Evolutionary conservation across 495 filamentous ascomycete genomes (phyloP).

Genomic region (Trichoderma erinaceum): DNA sequence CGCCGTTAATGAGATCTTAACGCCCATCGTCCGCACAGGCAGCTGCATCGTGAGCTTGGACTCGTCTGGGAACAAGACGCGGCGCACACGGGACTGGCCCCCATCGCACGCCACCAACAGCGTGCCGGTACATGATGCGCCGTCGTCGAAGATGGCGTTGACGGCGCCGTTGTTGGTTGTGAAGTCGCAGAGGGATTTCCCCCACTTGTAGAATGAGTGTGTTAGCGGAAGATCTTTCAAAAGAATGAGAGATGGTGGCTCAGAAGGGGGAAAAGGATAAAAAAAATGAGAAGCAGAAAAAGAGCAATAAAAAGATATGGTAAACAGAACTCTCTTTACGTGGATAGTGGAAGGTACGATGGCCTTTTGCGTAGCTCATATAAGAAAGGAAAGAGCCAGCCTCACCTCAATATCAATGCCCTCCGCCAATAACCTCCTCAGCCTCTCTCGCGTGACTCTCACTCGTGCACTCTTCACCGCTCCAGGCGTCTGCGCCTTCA

Average conservation of each 20-base stretch:
- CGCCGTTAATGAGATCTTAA: slow-evolving; percentile 25
- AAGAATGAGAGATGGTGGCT: not conserved
- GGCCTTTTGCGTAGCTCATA: no score
- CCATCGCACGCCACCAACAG: slow-evolving; percentile 32
- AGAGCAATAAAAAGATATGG: not conserved
- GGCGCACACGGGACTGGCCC: slow-evolving; percentile 25
- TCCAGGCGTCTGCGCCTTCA: slow-evolving; percentile 33
- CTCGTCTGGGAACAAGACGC: slow-evolving; percentile 23
- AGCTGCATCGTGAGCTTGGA: slow-evolving; percentile 18
- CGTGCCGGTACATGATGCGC: slow-evolving; percentile 22
- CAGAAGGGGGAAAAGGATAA: not conserved
- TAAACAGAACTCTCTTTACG: not conserved
- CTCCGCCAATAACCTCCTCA: slow-evolving; percentile 42
- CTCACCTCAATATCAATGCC: slow-evolving; percentile 42
- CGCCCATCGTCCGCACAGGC: slow-evolving; percentile 28
- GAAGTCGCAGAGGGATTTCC: slow-evolving; percentile 21
- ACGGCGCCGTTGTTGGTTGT: slow-evolving; percentile 19
- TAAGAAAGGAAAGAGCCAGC: not conserved
- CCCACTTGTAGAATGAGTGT: slow-evolving; percentile 21
- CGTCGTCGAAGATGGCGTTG: slow-evolving; percentile 28
- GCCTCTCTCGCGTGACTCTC: slow-evolving; percentile 43
- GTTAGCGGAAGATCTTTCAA: not conserved
- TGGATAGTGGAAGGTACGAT: not conserved
- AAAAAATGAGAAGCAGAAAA: not conserved
- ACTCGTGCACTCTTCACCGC: slow-evolving; percentile 40